Evolutionary conservation across 2,329 filamentous ascomycete genomes (phyloP).

Genomic region (Colletotrichum tabaci): DNA sequence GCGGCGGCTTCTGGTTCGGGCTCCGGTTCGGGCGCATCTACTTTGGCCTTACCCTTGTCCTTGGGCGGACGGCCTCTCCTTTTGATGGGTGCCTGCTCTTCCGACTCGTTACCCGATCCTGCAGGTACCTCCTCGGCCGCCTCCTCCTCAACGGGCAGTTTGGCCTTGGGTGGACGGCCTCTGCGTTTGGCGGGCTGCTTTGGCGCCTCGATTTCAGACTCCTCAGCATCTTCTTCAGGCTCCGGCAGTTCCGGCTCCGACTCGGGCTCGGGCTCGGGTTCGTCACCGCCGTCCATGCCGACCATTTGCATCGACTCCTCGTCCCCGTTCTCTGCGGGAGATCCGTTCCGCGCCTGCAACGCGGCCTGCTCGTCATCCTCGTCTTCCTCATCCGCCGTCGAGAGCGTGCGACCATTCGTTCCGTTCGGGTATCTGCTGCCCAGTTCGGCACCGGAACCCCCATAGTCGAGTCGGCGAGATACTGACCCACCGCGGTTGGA

Average conservation of each 20-base stretch:
- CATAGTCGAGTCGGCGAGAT: constrained; percentile 70
- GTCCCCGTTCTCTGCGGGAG: constrained; percentile 48
- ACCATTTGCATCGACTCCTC: constrained; percentile 63
- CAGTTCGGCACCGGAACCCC: constrained; percentile 44
- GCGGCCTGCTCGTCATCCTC: constrained; percentile 48
- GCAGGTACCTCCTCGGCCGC: constrained; percentile 31
- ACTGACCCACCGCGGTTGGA: constrained; percentile 58
- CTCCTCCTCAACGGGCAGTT: constrained; percentile 21
- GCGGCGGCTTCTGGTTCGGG: constrained; percentile 33
- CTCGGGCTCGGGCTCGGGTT: constrained; percentile 49
- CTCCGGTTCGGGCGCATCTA: constrained; percentile 41
- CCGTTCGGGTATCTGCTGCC: constrained; percentile 44
- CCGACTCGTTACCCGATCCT: constrained; percentile 46
- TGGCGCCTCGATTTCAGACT: constrained; percentile 33
- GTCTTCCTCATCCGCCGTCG: constrained; percentile 49
- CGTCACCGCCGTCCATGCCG: constrained; percentile 46
- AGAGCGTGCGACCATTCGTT: constrained; percentile 47
- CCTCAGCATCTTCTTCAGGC: constrained; percentile 43
- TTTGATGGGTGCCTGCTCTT: constrained; percentile 40
- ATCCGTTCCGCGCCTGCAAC: constrained; percentile 42
- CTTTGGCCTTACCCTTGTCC: constrained; percentile 42
- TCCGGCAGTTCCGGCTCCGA: constrained; percentile 50
- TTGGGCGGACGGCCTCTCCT: constrained; percentile 41
- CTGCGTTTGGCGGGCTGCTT: constrained; percentile 35
- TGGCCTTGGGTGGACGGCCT: constrained; percentile 37